These are phyloP conservation scores for Pelagophyceae sp. DNA, from an alignment of 352 stramenopile species.

Conservation along the genomic window DNA sequence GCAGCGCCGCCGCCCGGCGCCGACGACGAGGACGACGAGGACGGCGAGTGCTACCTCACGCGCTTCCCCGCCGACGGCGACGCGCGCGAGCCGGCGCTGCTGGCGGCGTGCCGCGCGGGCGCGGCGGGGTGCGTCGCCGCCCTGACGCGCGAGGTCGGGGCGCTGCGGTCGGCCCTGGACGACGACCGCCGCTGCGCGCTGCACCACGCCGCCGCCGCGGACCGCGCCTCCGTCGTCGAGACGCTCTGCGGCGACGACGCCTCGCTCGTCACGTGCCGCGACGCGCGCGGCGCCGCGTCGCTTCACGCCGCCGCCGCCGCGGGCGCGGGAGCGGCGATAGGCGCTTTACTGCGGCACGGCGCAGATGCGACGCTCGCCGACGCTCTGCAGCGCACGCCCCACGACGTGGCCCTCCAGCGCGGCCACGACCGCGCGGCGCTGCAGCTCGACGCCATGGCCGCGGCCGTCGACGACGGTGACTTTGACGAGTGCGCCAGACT, in stretches of 20 bases:
- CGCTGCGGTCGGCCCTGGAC: neutral
- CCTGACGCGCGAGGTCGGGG: neutral
- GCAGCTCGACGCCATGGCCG: neutral
- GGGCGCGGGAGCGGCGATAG: neutral
- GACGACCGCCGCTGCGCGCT: constrained; percentile 2
- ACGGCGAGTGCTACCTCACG: neutral
- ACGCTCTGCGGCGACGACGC: neutral
- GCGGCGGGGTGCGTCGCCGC: neutral
- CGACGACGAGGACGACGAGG: neutral
- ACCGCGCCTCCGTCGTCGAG: neutral
- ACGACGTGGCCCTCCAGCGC: neutral
- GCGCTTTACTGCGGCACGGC: neutral
- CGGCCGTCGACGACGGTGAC: constrained; percentile 18
- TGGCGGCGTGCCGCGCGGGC: neutral
- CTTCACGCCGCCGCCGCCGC: neutral
- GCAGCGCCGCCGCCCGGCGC: too few species aligned
- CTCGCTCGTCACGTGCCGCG: neutral
- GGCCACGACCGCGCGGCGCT: neutral
- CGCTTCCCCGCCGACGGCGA: neutral
- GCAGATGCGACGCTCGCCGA: constrained; percentile 3
- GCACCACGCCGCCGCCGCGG: neutral
- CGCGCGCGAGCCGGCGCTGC: constrained; percentile 1
- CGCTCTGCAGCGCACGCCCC: neutral
- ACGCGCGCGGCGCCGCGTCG: constrained; percentile 3
- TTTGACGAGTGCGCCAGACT: constrained; percentile 8